Base-by-base conservation (phyloP, 768 basidiomycete species). In the Rubroboletus pulcherrimus region DNA sequence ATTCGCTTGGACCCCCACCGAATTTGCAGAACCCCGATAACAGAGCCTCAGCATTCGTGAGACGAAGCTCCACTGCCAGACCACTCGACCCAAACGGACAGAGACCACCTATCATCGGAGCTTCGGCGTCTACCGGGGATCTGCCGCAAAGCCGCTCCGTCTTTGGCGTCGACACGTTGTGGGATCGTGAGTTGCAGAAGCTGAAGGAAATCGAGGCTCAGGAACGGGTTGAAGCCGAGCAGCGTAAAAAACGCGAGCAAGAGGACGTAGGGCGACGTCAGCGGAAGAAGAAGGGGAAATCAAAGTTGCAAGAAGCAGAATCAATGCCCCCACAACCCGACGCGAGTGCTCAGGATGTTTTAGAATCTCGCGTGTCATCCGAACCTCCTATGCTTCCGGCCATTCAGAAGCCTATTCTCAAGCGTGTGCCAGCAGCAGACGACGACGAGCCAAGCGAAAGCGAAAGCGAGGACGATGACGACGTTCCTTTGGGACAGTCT, bases 141-240 rank as follows among this genome's bases (percentile, higher is more conserved):
- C 67, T 77, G 49, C 54, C 77, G 0, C 77, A 74, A 40, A 81
- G 79, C 38, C 82, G 81, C 54, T 94, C 93, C n/a, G 91, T 95
- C 10, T 97, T 96, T 64, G 94, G 94, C 2, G 88, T 91, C 1
- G 94, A 97, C 69, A 89, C 87, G n/a, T 64, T 96, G 10, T 96
- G 94, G 94, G 89, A 95, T 66, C 79, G 83, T 39, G 94, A 97
- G 71, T 81, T 93, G 77, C 81, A 72, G 17, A 96, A 91, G 69
- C 75, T 96, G 50, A 82, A 82, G 58, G 78, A 84, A 56, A 89
- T 94, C 0, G 87, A 96, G 68, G 85, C 82, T 12, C 68, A 64
- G 49, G 93, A 94, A 66, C 78, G 74, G 53, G 67, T 63, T 11
- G 85, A 83, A 54, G 79, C 77, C n/a, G 82, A 83, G 56, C 80